Conservation (phyloP, 2,329 filamentous ascomycete genomes). For the Alternaria arbusti region DNA sequence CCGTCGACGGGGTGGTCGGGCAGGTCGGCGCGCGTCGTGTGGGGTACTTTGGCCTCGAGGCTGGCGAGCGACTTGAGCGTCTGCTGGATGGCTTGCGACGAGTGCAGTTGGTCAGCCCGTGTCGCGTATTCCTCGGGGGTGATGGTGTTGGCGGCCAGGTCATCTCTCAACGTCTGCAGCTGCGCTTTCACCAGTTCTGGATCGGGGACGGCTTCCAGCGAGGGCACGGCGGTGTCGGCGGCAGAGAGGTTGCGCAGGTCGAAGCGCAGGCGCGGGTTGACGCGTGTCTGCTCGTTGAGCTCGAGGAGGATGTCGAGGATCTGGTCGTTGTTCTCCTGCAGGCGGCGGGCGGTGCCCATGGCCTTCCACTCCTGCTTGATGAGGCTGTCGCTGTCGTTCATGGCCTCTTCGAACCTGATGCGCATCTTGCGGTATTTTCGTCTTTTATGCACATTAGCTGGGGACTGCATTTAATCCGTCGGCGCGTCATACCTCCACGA, state of each 20-base stretch:
- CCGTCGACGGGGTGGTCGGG: constrained; percentile 46
- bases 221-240: constrained; percentile 34
- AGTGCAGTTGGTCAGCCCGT: constrained; percentile 37
- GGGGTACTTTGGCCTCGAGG: constrained; percentile 51
- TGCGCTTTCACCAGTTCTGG: constrained; percentile 32
- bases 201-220: constrained; percentile 30
- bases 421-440: constrained; percentile 97
- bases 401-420: constrained; percentile 75
- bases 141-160: constrained; percentile 39
- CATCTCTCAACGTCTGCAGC: constrained; percentile 44
- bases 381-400: constrained; percentile 80
- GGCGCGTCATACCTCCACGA: constrained; percentile 45
- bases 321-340: constrained; percentile 92
- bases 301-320: constrained; percentile 88
- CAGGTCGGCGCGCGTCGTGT: constrained; percentile 41
- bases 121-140: constrained; percentile 39
- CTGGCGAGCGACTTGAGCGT: constrained; percentile 42
- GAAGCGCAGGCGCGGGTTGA: constrained; percentile 76
- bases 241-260: constrained; percentile 63
- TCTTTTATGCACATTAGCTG: constrained; percentile 38
- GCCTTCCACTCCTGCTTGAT: constrained; percentile 84
- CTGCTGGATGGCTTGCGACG: constrained; percentile 28
- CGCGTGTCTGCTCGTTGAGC: constrained; percentile 82
- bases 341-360: constrained; percentile 77
- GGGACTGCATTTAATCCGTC: not conserved